Conservation (phyloP, 148 eudicot species). For the Cornus controversa region DNA sequence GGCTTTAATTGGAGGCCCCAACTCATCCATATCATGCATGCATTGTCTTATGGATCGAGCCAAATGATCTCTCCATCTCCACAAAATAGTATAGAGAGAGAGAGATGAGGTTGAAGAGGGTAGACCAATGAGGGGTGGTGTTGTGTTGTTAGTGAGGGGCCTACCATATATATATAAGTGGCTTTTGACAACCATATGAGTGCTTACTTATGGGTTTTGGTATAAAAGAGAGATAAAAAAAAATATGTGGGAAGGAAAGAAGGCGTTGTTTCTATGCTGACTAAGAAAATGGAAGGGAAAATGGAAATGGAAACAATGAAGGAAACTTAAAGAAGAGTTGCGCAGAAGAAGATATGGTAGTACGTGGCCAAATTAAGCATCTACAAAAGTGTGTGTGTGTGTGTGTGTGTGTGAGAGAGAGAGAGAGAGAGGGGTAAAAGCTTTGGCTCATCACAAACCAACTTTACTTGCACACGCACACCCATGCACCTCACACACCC, state of each 20-base stretch:
- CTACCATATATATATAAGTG: constrained; percentile 27
- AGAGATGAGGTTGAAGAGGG: constrained; percentile 5
- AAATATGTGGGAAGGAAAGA: constrained; percentile 34
- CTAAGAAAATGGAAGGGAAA: constrained; percentile 12
- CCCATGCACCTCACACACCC: not conserved
- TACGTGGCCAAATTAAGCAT: constrained; percentile 19
- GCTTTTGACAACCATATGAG: constrained; percentile 39
- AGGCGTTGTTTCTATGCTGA: constrained; percentile 53
- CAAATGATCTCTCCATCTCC: not conserved
- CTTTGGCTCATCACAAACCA: constrained; percentile 17
- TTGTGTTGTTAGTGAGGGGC: constrained; percentile 27
- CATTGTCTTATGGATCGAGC: constrained; percentile 15
- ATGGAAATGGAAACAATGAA: not conserved
- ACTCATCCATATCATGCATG: not conserved
- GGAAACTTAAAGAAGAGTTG: constrained; percentile 10
- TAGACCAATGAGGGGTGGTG: not conserved
- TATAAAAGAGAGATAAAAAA: not conserved
- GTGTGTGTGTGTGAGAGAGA: too few relatives aligned
- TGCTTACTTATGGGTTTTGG: constrained; percentile 35
- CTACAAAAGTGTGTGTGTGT: constrained; percentile 27
- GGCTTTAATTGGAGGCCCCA: constrained; percentile 8
- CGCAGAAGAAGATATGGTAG: constrained; percentile 22
- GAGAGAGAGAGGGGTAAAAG: not conserved
- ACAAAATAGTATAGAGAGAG: constrained; percentile 14
- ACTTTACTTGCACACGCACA: constrained; percentile 30